Evolutionary conservation across 495 filamentous ascomycete species (phyloP).

Genomic region (Parmelia sp.): DNA sequence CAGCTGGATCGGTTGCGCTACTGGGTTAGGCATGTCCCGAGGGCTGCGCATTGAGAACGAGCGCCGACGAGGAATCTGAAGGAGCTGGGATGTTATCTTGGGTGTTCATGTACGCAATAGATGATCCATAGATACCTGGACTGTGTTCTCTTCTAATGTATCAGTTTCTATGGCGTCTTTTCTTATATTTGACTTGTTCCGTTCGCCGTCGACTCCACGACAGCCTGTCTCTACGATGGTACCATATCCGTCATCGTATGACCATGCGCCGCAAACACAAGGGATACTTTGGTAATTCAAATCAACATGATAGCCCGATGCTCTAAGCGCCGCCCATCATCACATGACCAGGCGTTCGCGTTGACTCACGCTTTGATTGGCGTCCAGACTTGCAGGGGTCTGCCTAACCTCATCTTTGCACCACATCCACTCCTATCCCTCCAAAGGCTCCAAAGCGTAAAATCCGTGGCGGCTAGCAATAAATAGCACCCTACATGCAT

Average conservation of each 20-base stretch:
- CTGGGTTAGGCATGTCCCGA: not conserved
- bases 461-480: slow-evolving; percentile 11
- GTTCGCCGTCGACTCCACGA: not conserved
- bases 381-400: not conserved
- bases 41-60: not conserved
- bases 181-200: not conserved
- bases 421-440: slow-evolving; percentile 8
- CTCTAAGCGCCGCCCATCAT: slow-evolving; percentile 7
- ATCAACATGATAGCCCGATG: not conserved
- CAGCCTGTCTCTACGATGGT: too few species aligned
- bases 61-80: not conserved
- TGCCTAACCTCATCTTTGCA: slow-evolving; percentile 10
- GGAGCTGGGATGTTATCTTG: not conserved
- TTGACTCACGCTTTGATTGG: slow-evolving; percentile 12
- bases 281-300: too few species aligned
- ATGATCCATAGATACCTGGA: slow-evolving; percentile 3
- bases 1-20: not conserved
- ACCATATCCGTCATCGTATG: too few species aligned
- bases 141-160: not conserved
- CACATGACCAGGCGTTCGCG: slow-evolving; percentile 17
- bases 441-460: not conserved
- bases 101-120: not conserved
- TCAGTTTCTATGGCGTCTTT: not conserved
- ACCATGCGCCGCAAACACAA: too few species aligned
- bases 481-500: not conserved